phyloP scores from a whole-genome alignment of 2,329 filamentous ascomycete species.

The Fusarium stilboides region DNA sequence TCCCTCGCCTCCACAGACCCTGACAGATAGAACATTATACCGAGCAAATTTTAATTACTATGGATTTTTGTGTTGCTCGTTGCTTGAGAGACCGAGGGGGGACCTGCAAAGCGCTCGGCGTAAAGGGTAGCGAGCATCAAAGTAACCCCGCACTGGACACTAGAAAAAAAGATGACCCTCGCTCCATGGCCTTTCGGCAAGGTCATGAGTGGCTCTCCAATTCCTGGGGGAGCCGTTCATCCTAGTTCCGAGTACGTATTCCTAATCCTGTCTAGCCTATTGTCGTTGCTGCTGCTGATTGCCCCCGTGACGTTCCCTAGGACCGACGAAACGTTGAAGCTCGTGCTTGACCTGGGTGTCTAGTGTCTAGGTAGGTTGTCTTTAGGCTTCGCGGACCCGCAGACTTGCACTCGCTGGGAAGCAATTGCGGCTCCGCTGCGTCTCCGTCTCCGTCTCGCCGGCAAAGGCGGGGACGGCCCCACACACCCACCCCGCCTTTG shows the following conservation, averaged over 20 bases:
- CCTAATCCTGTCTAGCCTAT: constrained; percentile 21
- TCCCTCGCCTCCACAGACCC: constrained; percentile 1
- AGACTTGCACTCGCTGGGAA: constrained; percentile 29
- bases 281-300: not conserved
- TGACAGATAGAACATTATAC: not conserved
- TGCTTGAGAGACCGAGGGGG: constrained; percentile 28
- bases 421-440: constrained; percentile 51
- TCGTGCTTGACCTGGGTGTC: constrained; percentile 2
- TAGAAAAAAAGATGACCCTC: constrained; percentile 5
- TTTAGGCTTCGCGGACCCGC: constrained; percentile 49
- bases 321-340: constrained; percentile 39
- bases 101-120: constrained; percentile 37
- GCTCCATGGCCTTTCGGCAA: constrained; percentile 8
- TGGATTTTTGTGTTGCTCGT: constrained; percentile 14
- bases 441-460: constrained; percentile 48
- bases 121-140: constrained; percentile 49
- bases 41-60: not conserved
- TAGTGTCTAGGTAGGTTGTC: not conserved
- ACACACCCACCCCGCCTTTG: constrained; percentile 28
- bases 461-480: constrained; percentile 41
- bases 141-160: constrained; percentile 43
- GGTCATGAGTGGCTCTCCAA: constrained; percentile 38
- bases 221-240: constrained; percentile 42
- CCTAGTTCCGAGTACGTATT: constrained; percentile 28
- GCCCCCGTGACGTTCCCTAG: constrained; percentile 46